These are phyloP conservation scores for Yamadazyma triangularis DNA, from an alignment of 1,139 yeast species.

Conservation along the genomic window DNA sequence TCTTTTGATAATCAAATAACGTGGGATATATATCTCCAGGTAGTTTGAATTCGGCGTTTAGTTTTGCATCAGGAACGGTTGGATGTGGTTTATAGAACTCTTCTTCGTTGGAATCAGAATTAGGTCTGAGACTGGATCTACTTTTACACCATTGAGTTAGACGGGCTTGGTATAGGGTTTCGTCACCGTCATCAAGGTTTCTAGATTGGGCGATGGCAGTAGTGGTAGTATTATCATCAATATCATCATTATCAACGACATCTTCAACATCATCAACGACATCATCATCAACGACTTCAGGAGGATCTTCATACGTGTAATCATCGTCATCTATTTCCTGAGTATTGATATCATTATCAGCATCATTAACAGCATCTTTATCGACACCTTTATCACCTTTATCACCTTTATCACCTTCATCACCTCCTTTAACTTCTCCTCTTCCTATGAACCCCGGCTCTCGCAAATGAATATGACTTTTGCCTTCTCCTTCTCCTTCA, in stretches of 20 bases:
- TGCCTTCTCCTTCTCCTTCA: slow-evolving; percentile 9
- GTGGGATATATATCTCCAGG: slow-evolving; percentile 92
- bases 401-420: no score
- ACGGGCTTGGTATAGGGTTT: slow-evolving; percentile 53
- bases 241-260: slow-evolving; percentile 4
- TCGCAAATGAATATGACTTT: slow-evolving; percentile 30
- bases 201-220: slow-evolving; percentile 15
- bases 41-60: slow-evolving; percentile 63
- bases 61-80: slow-evolving; percentile 62
- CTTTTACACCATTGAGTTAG: slow-evolving; percentile 54
- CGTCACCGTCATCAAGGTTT: slow-evolving; percentile 79
- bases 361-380: slow-evolving; percentile 1
- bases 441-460: slow-evolving; percentile 44
- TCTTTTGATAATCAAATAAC: slow-evolving; percentile 87
- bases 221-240: no score
- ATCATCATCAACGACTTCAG: slow-evolving; percentile 3
- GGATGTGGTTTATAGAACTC: slow-evolving; percentile 82
- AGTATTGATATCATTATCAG: no score
- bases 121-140: slow-evolving; percentile 32
- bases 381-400: slow-evolving; percentile 5
- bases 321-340: slow-evolving; percentile 7
- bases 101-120: slow-evolving; percentile 24
- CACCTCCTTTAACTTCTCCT: no score
- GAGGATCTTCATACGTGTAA: slow-evolving; percentile 1
- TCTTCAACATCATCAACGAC: slow-evolving; percentile 2